These are phyloP conservation scores for Lablab purpureus DNA, from an alignment of 306 rosid species.

Conservation along the genomic window DNA sequence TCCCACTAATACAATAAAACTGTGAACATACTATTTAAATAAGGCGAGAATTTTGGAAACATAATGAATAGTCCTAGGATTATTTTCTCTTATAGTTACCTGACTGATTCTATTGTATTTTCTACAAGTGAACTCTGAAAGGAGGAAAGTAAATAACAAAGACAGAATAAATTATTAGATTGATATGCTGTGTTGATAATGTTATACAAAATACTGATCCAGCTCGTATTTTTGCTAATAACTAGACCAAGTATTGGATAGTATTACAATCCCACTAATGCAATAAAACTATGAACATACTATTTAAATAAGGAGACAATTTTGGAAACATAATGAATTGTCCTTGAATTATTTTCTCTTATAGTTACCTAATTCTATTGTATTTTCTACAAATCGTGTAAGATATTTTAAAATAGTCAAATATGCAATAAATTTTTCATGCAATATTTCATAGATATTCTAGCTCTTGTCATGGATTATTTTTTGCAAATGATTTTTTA, in stretches of 20 bases:
- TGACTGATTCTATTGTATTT: neutral
- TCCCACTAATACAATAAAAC: neutral
- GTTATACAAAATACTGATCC: neutral
- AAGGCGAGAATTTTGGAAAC: neutral
- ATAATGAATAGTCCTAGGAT: neutral
- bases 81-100: neutral
- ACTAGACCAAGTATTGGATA: neutral
- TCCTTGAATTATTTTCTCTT: neutral
- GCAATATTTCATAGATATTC: neutral
- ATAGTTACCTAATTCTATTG: neutral
- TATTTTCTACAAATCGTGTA: neutral
- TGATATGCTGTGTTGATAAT: neutral
- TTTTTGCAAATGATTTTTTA: neutral
- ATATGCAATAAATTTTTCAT: neutral
- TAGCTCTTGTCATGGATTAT: neutral
- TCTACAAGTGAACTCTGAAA: neutral
- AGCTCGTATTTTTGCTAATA: neutral
- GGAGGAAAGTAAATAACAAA: neutral
- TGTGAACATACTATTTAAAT: neutral
- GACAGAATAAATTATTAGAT: slow-evolving; percentile 14
- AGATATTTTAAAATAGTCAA: neutral
- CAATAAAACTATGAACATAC: neutral
- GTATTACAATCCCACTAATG: neutral
- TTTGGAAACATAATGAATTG: neutral
- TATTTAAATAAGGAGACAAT: neutral